Conservation (phyloP, 2,329 filamentous ascomycete genomes). For the Tothia fuscella region DNA sequence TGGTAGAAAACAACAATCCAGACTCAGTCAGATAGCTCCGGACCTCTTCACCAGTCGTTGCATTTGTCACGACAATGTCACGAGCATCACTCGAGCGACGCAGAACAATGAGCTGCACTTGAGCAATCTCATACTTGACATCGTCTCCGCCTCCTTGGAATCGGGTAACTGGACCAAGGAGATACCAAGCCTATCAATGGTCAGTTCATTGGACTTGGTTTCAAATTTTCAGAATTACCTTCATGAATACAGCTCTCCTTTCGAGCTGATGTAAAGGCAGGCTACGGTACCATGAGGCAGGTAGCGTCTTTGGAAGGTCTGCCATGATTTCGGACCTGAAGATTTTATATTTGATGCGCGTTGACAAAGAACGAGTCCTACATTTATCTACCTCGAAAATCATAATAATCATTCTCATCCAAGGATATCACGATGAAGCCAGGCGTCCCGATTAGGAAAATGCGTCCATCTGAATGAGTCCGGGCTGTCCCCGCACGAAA, state of each 20-base stretch:
- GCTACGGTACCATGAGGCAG: constrained; percentile 43
- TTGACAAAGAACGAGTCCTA: no score
- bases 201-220: constrained; percentile 1
- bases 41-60: constrained; percentile 22
- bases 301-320: constrained; percentile 29
- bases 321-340: no score
- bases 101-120: constrained; percentile 30
- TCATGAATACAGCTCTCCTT: constrained; percentile 37
- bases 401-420: no score
- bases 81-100: constrained; percentile 22
- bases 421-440: no score
- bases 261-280: constrained; percentile 38
- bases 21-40: constrained; percentile 35
- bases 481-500: no score
- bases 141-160: constrained; percentile 31
- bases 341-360: no score
- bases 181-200: constrained; percentile 35
- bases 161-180: constrained; percentile 40
- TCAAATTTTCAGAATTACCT: constrained; percentile 19
- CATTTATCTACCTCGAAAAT: no score
- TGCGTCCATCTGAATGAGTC: no score
- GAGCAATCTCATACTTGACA: constrained; percentile 40
- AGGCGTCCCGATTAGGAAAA: no score
- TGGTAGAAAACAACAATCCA: constrained; percentile 40
- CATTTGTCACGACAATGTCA: constrained; percentile 27